Evolutionary conservation across 2,329 filamentous ascomycete species (phyloP).

Genomic region (Neurospora crassa): DNA sequence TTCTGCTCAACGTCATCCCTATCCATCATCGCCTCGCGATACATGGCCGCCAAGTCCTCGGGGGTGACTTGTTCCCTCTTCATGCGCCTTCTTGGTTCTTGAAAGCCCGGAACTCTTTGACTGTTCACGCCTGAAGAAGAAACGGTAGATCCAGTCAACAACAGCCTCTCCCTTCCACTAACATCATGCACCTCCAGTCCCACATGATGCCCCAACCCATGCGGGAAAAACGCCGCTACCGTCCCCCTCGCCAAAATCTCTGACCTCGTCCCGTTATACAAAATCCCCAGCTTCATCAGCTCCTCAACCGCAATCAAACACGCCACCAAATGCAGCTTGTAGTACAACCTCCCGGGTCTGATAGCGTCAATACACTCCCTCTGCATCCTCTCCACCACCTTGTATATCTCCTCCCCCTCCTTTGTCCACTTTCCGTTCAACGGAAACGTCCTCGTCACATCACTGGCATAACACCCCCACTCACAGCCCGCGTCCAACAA

Average conservation of each 20-base stretch:
- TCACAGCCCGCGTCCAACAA: constrained; percentile 85
- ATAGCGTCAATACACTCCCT: constrained; percentile 59
- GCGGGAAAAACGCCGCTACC: constrained; percentile 54
- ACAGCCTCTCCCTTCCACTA: constrained; percentile 29
- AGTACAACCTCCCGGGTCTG: constrained; percentile 59
- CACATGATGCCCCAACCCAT: constrained; percentile 56
- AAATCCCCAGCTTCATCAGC: constrained; percentile 60
- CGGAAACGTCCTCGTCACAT: constrained; percentile 84
- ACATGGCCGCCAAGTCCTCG: constrained; percentile 24
- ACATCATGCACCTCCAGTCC: constrained; percentile 58
- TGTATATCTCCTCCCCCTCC: constrained; percentile 65
- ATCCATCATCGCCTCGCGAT: constrained; percentile 9
- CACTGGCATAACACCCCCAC: constrained; percentile 75
- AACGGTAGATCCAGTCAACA: constrained; percentile 15
- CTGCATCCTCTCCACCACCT: constrained; percentile 75
- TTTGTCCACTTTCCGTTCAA: constrained; percentile 57
- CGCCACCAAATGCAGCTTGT: constrained; percentile 63
- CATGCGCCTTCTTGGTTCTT: constrained; percentile 10
- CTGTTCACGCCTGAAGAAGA: neutral
- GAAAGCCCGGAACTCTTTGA: neutral
- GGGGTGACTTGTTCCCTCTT: constrained; percentile 34
- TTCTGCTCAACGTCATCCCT: neutral
- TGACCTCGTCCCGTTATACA: constrained; percentile 50
- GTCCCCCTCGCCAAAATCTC: constrained; percentile 45
- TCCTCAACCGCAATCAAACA: constrained; percentile 63